phyloP scores from a whole-genome alignment of 805 yeast species.

The Henningerozyma blattae region DNA sequence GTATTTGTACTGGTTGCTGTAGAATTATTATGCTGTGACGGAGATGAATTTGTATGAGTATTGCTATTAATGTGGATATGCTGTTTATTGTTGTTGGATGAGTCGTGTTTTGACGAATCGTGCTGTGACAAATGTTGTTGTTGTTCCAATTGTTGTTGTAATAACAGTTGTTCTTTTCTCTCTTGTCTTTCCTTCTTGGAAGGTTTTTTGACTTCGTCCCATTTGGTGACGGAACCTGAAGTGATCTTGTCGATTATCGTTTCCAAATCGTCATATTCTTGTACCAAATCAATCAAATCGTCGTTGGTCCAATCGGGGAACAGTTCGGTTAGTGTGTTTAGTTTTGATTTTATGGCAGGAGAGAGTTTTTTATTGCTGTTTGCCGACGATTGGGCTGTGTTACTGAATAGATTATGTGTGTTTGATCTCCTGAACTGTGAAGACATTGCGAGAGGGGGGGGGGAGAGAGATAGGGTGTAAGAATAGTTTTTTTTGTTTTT shows the following conservation, averaged over 20 bases:
- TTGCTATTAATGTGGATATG: no score
- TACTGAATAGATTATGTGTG: slow-evolving; percentile 6
- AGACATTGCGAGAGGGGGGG: no score
- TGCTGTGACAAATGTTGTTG: slow-evolving; percentile 5
- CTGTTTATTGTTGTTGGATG: slow-evolving; percentile 7
- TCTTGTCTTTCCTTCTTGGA: slow-evolving; percentile 43
- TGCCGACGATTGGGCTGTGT: slow-evolving; percentile 5
- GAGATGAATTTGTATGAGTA: slow-evolving; percentile 1
- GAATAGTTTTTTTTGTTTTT: no score
- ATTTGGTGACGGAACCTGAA: slow-evolving; percentile 78
- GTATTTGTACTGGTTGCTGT: not conserved
- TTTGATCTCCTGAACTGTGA: slow-evolving; percentile 17
- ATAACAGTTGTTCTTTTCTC: slow-evolving; percentile 10
- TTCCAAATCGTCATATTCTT: slow-evolving; percentile 69
- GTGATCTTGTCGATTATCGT: slow-evolving; percentile 78
- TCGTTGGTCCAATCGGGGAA: slow-evolving; percentile 92
- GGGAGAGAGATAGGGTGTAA: no score
- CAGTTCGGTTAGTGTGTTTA: slow-evolving; percentile 59
- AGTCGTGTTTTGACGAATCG: slow-evolving; percentile 8
- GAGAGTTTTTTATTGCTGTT: slow-evolving; percentile 17
- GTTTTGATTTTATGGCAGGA: slow-evolving; percentile 28
- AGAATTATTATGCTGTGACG: slow-evolving; percentile 6
- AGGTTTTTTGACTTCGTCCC: slow-evolving; percentile 82
- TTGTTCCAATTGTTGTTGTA: slow-evolving; percentile 11
- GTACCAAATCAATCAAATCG: slow-evolving; percentile 64